These are phyloP conservation scores for Taphrina communis DNA, from an alignment of 1,139 yeast species.

Conservation along the genomic window DNA sequence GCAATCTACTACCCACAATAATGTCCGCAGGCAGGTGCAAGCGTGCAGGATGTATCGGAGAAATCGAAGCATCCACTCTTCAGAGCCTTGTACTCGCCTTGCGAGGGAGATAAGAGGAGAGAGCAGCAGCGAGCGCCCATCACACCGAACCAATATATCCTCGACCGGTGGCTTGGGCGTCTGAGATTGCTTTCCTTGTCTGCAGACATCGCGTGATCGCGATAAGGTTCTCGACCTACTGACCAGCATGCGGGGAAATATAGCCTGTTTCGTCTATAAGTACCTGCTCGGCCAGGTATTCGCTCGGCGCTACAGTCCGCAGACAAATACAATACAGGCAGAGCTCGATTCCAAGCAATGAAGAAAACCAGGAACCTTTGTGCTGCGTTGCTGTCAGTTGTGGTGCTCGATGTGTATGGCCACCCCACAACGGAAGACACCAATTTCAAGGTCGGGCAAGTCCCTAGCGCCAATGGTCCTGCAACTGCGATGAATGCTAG, in stretches of 20 bases:
- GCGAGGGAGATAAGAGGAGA: not conserved
- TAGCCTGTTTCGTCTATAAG: constrained; percentile 6
- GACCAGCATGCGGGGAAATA: constrained; percentile 10
- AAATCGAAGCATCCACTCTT: not conserved
- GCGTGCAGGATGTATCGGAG: not conserved
- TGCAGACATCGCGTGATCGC: constrained; percentile 5
- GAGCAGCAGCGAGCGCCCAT: constrained; percentile 1
- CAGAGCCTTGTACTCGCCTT: not conserved
- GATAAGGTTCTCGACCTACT: constrained; percentile 10
- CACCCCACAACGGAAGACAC: not conserved
- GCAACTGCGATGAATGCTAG: no score
- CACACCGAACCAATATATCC: constrained; percentile 3
- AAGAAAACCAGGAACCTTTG: not conserved
- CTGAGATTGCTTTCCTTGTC: not conserved
- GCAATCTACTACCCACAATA: no score
- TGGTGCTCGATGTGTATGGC: not conserved
- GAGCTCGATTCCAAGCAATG: not conserved
- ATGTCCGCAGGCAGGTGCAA: no score
- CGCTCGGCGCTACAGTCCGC: not conserved
- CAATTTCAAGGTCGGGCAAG: no score
- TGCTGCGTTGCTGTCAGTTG: not conserved
- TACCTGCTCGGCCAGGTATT: not conserved
- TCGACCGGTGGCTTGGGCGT: constrained; percentile 8
- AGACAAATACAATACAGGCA: not conserved
- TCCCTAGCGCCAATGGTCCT: not conserved